Percentiles rank a stretch among this genome's conserved stretches.
Conservation (phyloP, 345 rosid genomes). For the Eucalyptus tenuipes region DNA sequence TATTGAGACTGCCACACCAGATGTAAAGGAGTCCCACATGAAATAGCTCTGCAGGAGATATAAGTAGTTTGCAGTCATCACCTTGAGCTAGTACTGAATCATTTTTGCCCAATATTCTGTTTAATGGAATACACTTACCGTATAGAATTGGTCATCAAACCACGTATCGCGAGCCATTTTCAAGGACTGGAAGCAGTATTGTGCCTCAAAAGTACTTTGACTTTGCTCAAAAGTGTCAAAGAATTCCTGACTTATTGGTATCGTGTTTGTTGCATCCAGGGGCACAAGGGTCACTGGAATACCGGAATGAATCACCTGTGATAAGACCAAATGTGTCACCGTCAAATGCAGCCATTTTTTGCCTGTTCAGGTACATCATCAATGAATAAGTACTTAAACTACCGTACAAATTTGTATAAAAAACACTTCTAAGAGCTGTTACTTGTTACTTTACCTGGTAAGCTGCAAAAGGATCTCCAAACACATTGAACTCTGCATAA, state of each 20-base stretch:
- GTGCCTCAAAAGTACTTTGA: slow-evolving; percentile 66
- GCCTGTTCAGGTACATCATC: neutral
- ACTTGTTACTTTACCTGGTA: slow-evolving; percentile 37
- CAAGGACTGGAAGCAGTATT: slow-evolving; percentile 62
- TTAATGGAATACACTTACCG: slow-evolving; percentile 9
- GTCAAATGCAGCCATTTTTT: neutral
- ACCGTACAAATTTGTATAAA: neutral
- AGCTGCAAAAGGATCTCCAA: slow-evolving; percentile 82
- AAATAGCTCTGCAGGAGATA: slow-evolving; percentile 41
- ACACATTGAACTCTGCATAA: slow-evolving; percentile 82
- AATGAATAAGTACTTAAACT: neutral
- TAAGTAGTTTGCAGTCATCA: neutral
- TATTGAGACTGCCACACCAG: slow-evolving; percentile 73
- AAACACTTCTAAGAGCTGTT: neutral
- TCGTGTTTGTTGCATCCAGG: slow-evolving; percentile 87
- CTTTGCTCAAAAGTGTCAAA: slow-evolving; percentile 43
- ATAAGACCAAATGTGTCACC: neutral
- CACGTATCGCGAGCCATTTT: slow-evolving; percentile 69
- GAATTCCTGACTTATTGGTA: slow-evolving; percentile 46
- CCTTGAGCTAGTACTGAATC: neutral
- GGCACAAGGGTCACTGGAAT: slow-evolving; percentile 75
- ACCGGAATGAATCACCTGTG: slow-evolving; percentile 84
- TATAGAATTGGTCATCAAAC: slow-evolving; percentile 44
- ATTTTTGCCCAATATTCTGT: neutral
- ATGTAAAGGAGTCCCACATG: slow-evolving; percentile 94